These are phyloP conservation scores for Neofusicoccum parvum DNA, from an alignment of 2,329 filamentous ascomycete genomes.

Conservation along the genomic window DNA sequence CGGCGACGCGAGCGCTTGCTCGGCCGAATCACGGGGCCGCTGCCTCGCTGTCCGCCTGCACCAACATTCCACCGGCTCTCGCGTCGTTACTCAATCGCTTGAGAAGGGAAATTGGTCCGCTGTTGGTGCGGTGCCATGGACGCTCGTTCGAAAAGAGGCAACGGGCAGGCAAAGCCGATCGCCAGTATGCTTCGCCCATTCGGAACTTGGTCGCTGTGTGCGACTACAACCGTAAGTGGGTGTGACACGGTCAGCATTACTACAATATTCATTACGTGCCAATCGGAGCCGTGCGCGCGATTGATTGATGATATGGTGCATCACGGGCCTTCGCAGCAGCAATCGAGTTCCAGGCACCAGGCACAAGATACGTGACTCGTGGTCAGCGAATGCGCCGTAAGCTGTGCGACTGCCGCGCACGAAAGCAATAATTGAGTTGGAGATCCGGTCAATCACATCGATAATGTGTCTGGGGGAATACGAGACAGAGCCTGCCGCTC, in stretches of 20 bases:
- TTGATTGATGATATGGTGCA: constrained; percentile 6
- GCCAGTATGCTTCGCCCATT: not conserved
- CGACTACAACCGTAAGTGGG: constrained; percentile 12
- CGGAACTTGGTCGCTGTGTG: constrained; percentile 12
- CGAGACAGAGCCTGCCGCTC: not conserved
- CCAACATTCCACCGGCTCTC: not conserved
- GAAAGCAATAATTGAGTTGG: not conserved
- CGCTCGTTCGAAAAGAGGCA: constrained; percentile 2
- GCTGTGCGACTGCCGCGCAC: constrained; percentile 1
- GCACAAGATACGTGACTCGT: constrained; percentile 14
- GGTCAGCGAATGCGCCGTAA: not conserved
- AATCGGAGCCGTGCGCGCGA: constrained; percentile 10
- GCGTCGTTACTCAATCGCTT: constrained; percentile 14
- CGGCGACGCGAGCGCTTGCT: not conserved
- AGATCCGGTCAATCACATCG: not conserved
- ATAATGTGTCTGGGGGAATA: not conserved
- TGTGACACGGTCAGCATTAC: constrained; percentile 15
- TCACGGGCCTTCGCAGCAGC: constrained; percentile 5
- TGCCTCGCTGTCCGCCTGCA: not conserved
- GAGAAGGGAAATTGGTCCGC: constrained; percentile 8
- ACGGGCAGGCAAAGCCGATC: constrained; percentile 4
- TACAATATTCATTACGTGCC: constrained; percentile 3
- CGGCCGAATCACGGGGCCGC: not conserved
- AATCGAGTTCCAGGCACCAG: constrained; percentile 12
- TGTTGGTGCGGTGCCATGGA: constrained; percentile 13